Percentiles rank a stretch among this genome's conserved stretches.
phyloP scores from a whole-genome alignment of 2,329 filamentous ascomycete species.

The Fusarium austroafricanum region DNA sequence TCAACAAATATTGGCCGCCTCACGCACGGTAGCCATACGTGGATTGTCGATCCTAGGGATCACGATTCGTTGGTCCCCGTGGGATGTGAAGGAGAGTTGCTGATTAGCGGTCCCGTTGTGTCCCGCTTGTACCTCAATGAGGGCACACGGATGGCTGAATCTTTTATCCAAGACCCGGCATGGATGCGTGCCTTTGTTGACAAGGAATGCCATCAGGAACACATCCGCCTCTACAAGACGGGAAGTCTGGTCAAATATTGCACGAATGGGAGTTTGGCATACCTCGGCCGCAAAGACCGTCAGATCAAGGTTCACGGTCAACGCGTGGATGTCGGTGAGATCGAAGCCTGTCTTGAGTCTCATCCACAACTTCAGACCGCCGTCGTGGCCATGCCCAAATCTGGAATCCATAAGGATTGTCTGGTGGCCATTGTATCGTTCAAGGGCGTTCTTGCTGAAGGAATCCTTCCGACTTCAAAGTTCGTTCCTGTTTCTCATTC shows the following conservation, averaged over 20 bases:
- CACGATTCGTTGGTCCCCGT: slow-evolving; percentile 31
- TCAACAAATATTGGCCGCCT: slow-evolving; percentile 21
- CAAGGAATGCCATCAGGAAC: rapidly evolving
- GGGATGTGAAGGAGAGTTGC: slow-evolving; percentile 34
- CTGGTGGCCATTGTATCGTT: slow-evolving; percentile 32
- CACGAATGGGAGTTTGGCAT: slow-evolving; percentile 54
- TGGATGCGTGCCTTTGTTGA: not conserved
- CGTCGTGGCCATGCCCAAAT: slow-evolving; percentile 52
- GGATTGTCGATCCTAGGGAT: slow-evolving; percentile 36
- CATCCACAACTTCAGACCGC: slow-evolving; percentile 65
- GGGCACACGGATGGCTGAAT: not conserved
- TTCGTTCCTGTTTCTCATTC: not conserved
- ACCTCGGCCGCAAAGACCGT: slow-evolving; percentile 62
- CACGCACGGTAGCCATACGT: slow-evolving; percentile 10
- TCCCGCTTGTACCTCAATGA: slow-evolving; percentile 25
- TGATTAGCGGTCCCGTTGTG: slow-evolving; percentile 36
- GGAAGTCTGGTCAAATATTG: slow-evolving; percentile 60
- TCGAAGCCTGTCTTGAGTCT: slow-evolving; percentile 60
- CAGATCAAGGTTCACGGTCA: slow-evolving; percentile 56
- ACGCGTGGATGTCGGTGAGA: slow-evolving; percentile 60
- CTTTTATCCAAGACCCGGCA: slow-evolving; percentile 4
- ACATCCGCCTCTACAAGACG: slow-evolving; percentile 54
- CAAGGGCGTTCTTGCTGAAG: not conserved
- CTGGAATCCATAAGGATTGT: slow-evolving; percentile 38
- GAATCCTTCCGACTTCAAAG: not conserved